Conservation (phyloP, 1,284 basidiomycete species). For the Fomitiporia mediterranea region DNA sequence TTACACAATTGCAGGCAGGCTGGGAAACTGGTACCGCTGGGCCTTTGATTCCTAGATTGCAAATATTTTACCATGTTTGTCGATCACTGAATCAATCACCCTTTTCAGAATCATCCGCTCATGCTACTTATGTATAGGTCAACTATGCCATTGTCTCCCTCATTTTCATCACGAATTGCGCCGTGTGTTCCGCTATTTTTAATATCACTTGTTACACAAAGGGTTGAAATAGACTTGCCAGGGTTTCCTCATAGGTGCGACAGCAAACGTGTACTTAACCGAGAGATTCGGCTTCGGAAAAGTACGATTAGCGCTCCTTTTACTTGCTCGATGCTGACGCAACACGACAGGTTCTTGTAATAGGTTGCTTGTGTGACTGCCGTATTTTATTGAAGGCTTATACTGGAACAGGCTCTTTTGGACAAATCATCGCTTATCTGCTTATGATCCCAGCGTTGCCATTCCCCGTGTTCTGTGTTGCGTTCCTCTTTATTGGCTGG, state of each 20-base stretch:
- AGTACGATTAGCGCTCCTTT: constrained; percentile 16
- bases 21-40: constrained; percentile 19
- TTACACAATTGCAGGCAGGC: constrained; percentile 17
- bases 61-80: constrained; percentile 17
- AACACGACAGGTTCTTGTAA: constrained; percentile 34
- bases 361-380: constrained; percentile 13
- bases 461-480: constrained; percentile 61
- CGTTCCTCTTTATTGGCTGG: constrained; percentile 57
- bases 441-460: constrained; percentile 55
- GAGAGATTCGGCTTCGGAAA: constrained; percentile 32
- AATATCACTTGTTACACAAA: neutral
- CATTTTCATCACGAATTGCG: constrained; percentile 16
- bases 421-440: constrained; percentile 35
- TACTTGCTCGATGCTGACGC: neutral
- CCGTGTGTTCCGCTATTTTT: constrained; percentile 5
- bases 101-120: too few species aligned
- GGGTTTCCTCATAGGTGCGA: constrained; percentile 41
- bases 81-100: too few species aligned
- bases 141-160: constrained; percentile 17
- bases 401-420: constrained; percentile 22
- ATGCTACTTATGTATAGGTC: too few species aligned
- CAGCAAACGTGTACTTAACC: constrained; percentile 29
- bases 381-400: constrained; percentile 12
- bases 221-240: constrained; percentile 22
- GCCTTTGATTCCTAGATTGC: constrained; percentile 17